A percentile compares a stretch with the other conserved stretches of the same genome.
phyloP scores from a whole-genome alignment of 441 rosid genomes.

The Cnidoscolus chayamansa region DNA sequence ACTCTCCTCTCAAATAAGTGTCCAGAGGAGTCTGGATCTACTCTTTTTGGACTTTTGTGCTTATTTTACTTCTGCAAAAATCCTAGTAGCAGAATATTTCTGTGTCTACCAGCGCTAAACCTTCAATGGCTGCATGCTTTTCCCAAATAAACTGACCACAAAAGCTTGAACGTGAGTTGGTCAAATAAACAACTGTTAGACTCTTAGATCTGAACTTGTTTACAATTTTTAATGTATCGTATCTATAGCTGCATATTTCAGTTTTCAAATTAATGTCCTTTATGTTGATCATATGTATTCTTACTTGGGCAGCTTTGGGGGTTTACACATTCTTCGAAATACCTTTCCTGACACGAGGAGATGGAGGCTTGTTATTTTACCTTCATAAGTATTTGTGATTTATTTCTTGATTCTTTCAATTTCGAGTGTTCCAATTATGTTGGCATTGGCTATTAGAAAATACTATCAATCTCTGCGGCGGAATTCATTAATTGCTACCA shows the following conservation, averaged over 20 bases:
- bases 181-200: neutral
- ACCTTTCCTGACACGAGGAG: slow-evolving; percentile 29
- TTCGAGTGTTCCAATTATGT: neutral
- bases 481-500: neutral
- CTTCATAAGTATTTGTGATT: neutral
- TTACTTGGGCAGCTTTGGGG: slow-evolving; percentile 70
- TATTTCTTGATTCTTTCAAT: slow-evolving; percentile 31
- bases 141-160: neutral
- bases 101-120: neutral
- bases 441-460: neutral
- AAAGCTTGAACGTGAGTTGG: neutral
- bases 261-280: neutral
- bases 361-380: slow-evolving; percentile 4
- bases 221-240: neutral
- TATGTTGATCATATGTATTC: neutral
- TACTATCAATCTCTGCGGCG: neutral
- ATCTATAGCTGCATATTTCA: neutral
- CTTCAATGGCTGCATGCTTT: neutral
- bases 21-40: neutral
- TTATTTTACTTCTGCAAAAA: neutral
- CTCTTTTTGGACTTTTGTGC: neutral
- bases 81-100: neutral
- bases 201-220: neutral
- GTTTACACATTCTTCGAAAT: slow-evolving; percentile 49
- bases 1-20: neutral